Base-by-base conservation (phyloP, 176 grass and related monocot species). In the Rhynchospora tenuis region DNA sequence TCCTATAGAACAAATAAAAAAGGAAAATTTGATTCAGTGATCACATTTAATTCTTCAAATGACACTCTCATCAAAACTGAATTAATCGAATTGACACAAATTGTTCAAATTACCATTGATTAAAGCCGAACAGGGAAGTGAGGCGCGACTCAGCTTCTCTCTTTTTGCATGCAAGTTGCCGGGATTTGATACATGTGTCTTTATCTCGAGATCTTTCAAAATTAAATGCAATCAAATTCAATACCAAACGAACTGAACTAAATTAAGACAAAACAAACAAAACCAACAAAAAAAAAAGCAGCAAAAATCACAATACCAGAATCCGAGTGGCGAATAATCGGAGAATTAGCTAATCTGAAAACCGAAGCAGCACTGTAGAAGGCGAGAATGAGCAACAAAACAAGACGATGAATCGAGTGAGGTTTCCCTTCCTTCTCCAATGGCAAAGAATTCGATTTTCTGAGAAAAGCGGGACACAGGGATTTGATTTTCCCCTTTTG, bases 101-200 rank as follows among this genome's bases (percentile, higher is more conserved):
- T 28, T 42, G 52, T 45, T 24, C 0, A n/a, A 22, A 83, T 89
- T 86, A 96, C 93, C 93, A 82, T 84, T 93, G 89, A 96, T 96
- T 59, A 93, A 74, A 59, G 90, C 83, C 3, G 91, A 93, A 83
- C 93, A 96, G 42, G 91, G 91, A 38, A 91, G 91, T 15, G 89
- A 95, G 27, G 90, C 83, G 64, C 84, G 86, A 38, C 86, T 87
- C 22, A 73, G 91, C 20, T 84, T 96, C 85, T 96, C 93, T 83
- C 87, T 69, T 89, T 87, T 85, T 17, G 89, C 93, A 73, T 94
- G 81, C 23, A 96, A 88, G 31, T 81, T 27, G 78, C 87, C 89
- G 62, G 71, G 85, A 43, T 89, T 89, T 17, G 89, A 90, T 71
- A 96, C 85, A 88, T 96, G 93, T 33, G 93, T 96, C 93, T 89